A percentile compares a stretch with the other conserved stretches of the same genome.
Evolutionary conservation across 2,329 filamentous ascomycete species (phyloP).

Genomic region (Colletotrichum navitas): DNA sequence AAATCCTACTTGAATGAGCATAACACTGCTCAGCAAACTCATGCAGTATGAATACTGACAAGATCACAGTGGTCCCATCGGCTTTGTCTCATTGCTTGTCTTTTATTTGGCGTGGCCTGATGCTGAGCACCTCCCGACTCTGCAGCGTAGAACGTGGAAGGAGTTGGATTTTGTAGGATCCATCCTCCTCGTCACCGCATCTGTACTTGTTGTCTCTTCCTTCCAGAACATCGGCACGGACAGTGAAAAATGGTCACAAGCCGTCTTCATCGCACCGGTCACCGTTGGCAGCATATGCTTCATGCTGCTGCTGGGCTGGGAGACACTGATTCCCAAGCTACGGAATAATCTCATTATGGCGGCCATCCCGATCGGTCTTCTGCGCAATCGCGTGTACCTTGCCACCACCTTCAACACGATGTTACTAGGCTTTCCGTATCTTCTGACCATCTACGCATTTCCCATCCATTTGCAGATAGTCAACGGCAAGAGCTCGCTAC

Average conservation of each 20-base stretch:
- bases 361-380: conserved; percentile 62
- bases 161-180: conserved; percentile 68
- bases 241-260: conserved; percentile 55
- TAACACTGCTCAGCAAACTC: neutral
- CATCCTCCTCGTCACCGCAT: conserved; percentile 64
- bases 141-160: conserved; percentile 58
- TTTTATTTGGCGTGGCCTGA: conserved; percentile 66
- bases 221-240: conserved; percentile 64
- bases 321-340: conserved; percentile 48
- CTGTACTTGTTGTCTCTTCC: conserved; percentile 68
- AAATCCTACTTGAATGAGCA: conserved; percentile 42
- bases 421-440: conserved; percentile 64
- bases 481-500: conserved; percentile 58
- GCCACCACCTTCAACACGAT: conserved; percentile 59
- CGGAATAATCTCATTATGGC: conserved; percentile 53
- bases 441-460: conserved; percentile 63
- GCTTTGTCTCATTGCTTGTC: conserved; percentile 58
- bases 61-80: conserved; percentile 58
- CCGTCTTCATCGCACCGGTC: conserved; percentile 58
- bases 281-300: conserved; percentile 53
- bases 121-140: conserved; percentile 53
- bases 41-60: conserved; percentile 22
- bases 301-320: conserved; percentile 57
- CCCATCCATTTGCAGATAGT: conserved; percentile 65
- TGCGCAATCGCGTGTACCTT: conserved; percentile 61